Conservation (phyloP, 495 filamentous ascomycete genomes). For the Glonium stellatum region DNA sequence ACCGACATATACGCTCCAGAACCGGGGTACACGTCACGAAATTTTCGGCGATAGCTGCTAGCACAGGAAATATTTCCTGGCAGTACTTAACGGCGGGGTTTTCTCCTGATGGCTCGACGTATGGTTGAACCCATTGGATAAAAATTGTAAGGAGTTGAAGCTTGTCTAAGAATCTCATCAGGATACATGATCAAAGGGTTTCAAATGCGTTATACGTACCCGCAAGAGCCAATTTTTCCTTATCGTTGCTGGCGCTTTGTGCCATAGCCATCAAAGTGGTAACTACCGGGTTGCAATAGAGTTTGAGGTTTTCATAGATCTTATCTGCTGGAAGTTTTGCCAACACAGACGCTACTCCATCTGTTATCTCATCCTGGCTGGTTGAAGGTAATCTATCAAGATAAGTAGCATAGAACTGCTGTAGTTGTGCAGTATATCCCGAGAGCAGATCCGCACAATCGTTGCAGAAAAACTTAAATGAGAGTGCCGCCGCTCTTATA, state of each 20-base stretch:
- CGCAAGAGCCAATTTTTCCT: constrained; percentile 72
- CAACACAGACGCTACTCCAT: constrained; percentile 86
- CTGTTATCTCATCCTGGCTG: constrained; percentile 93
- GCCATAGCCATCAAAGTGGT: constrained; percentile 78
- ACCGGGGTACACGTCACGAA: constrained; percentile 81
- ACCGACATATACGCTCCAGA: constrained; percentile 85
- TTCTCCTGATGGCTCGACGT: constrained; percentile 60
- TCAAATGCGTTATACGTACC: constrained; percentile 45
- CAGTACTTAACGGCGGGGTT: constrained; percentile 96
- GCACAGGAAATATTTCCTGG: constrained; percentile 80
- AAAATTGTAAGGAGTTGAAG: constrained; percentile 89
- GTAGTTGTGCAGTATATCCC: constrained; percentile 71
- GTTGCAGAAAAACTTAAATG: constrained; percentile 92
- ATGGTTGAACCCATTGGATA: constrained; percentile 70
- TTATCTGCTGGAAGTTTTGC: constrained; percentile 74
- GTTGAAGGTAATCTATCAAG: constrained; percentile 72
- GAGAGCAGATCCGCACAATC: constrained; percentile 85
- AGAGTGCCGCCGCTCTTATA: constrained; percentile 80
- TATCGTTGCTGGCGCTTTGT: constrained; percentile 72
- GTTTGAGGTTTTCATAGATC: constrained; percentile 74
- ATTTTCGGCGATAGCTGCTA: constrained; percentile 74
- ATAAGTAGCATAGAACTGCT: constrained; percentile 83
- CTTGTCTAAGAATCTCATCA: constrained; percentile 51
- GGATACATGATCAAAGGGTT: background rate
- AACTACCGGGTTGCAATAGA: constrained; percentile 91